Conservation (phyloP, 805 yeast genomes). For the Candida chauliodis region DNA sequence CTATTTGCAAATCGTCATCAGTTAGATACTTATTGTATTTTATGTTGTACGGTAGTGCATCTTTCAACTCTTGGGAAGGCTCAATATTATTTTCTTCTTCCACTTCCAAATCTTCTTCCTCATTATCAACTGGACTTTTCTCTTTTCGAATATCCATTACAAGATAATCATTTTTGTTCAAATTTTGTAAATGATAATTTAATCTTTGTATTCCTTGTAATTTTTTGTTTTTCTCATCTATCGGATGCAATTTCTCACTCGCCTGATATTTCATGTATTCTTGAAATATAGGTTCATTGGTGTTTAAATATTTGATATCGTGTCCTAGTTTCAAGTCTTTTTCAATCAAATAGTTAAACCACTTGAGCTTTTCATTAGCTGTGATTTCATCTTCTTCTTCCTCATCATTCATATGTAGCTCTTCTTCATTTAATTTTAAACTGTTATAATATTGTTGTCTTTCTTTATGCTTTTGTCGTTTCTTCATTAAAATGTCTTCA, state of each 20-base stretch:
- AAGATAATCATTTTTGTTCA: slow-evolving; percentile 28
- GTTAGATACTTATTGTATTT: slow-evolving; percentile 17
- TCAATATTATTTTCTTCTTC: slow-evolving; percentile 2
- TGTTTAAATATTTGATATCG: slow-evolving; percentile 31
- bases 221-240: slow-evolving; percentile 9
- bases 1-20: slow-evolving; percentile 12
- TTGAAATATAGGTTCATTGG: slow-evolving; percentile 18
- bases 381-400: slow-evolving; percentile 17
- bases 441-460: slow-evolving; percentile 39
- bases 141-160: slow-evolving; percentile 21
- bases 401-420: slow-evolving; percentile 13
- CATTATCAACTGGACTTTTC: slow-evolving; percentile 19
- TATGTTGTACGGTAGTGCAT: slow-evolving; percentile 30
- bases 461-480: slow-evolving; percentile 31
- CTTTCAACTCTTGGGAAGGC: slow-evolving; percentile 22
- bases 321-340: slow-evolving; percentile 34
- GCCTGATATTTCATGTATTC: slow-evolving; percentile 25
- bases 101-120: not conserved
- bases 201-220: slow-evolving; percentile 15
- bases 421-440: slow-evolving; percentile 22
- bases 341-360: slow-evolving; percentile 38
- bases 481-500: slow-evolving; percentile 33
- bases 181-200: slow-evolving; percentile 21
- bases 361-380: slow-evolving; percentile 25
- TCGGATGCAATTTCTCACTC: slow-evolving; percentile 29